Conservation (phyloP, 306 rosid species). For the Corylus avellana region DNA sequence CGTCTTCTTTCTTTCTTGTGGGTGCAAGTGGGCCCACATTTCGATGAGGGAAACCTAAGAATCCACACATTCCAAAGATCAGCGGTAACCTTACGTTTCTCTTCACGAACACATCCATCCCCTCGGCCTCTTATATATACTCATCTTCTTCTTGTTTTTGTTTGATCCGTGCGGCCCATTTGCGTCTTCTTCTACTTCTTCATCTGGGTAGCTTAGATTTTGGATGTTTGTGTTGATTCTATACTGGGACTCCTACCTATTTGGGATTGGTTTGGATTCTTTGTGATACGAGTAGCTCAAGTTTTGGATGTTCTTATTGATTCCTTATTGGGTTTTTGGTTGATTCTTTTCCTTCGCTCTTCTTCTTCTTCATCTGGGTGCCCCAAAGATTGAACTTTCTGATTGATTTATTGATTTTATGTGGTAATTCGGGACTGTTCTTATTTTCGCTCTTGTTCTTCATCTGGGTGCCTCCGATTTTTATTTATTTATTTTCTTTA, state of each 20-base stretch:
- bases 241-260: not conserved
- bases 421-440: not conserved
- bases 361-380: conserved; percentile 13
- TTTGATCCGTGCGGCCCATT: not conserved
- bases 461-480: conserved; percentile 8
- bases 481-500: not conserved
- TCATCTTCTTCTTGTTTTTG: not conserved
- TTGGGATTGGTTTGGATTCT: not conserved
- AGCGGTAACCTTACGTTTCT: not conserved
- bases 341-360: not conserved
- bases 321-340: not conserved
- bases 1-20: not conserved
- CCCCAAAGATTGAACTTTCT: not conserved
- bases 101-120: not conserved
- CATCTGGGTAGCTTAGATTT: not conserved
- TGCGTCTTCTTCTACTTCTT: not conserved
- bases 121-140: not conserved
- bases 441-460: not conserved
- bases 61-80: not conserved
- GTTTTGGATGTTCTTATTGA: not conserved
- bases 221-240: not conserved
- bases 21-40: conserved; percentile 25
- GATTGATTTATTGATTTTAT: not conserved
- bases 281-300: conserved; percentile 6
- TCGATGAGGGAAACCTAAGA: not conserved